Evolutionary conservation across 148 eudicot genomes (phyloP), one percentile per base, ranked within the genome.

Genomic region (Nyssa sinensis): DNA sequence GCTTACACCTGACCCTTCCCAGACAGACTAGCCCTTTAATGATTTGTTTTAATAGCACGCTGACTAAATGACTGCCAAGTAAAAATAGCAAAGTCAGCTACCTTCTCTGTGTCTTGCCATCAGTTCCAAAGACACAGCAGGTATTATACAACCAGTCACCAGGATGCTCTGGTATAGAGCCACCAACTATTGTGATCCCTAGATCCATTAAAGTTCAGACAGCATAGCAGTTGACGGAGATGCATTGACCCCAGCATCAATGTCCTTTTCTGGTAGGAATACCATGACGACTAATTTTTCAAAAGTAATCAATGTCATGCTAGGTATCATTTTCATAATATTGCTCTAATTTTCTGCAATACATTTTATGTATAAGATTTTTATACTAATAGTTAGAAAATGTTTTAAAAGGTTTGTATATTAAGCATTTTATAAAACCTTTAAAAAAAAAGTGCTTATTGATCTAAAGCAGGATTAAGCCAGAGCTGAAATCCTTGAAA

Each of bases 171-270:
- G 98, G 99, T 70, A 96, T 91, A 77, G 99, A 96, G 31, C 99
- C 99, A 71, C 99, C 99, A 79, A 96, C 79, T 64, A 93, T 82
- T 25, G 94, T 93, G 81, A 96, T 84, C 73, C 87, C 80, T 28
- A 86, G 83, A 70, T 68, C 23, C 84, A 82, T 72, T 98, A 72
- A 69, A 83, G 80, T 86, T 96, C 97, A 77, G 99, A 88, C 47
- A 95, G 80, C 99, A 96, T 96, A n/a, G 87, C 84, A 23, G 93
- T 93, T 64, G 97, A 95, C 67, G 99, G 97, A 80, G 99, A 90
- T 58, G 88, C 84, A 75, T 80, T 83, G 55, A 80, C 86, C 66
- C 94, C 97, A 41, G 89, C 93, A 77, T 91, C 99, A 73, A 96
- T 89, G 67, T 92, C 94, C 79, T 96, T 97, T 6, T 97, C 16